These are phyloP conservation scores for Clarireedia homoeocarpa DNA, from an alignment of 2,329 filamentous ascomycete species.

Conservation along the genomic window DNA sequence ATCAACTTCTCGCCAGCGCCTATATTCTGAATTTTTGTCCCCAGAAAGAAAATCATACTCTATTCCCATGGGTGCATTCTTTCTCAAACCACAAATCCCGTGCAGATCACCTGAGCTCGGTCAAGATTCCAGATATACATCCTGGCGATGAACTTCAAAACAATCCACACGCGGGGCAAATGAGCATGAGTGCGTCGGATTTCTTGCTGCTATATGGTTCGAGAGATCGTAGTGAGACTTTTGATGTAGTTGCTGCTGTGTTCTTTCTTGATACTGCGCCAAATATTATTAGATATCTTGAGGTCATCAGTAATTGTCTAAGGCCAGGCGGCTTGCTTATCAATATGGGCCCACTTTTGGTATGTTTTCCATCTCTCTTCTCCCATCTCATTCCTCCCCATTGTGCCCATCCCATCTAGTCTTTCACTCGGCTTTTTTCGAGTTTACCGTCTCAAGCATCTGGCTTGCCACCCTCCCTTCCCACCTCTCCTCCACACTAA, in stretches of 20 bases:
- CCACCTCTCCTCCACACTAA: not conserved
- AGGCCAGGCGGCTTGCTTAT: constrained; percentile 72
- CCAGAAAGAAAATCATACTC: constrained; percentile 52
- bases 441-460: no score
- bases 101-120: constrained; percentile 64
- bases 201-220: constrained; percentile 80
- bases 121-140: constrained; percentile 74
- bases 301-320: constrained; percentile 73
- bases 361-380: not conserved
- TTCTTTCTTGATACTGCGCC: constrained; percentile 98
- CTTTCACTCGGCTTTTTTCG: no score
- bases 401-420: not conserved
- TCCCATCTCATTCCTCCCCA: not conserved
- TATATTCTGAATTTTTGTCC: constrained; percentile 65
- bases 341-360: constrained; percentile 78
- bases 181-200: constrained; percentile 91
- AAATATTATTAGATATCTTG: constrained; percentile 83
- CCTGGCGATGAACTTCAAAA: constrained; percentile 48
- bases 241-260: constrained; percentile 78
- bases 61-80: constrained; percentile 79
- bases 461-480: not conserved
- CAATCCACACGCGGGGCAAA: constrained; percentile 44
- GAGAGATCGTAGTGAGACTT: constrained; percentile 50
- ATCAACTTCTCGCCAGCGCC: constrained; percentile 81
- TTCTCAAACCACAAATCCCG: constrained; percentile 81